Conservation (phyloP, 257 asterid species). For the Lycium barbarum region DNA sequence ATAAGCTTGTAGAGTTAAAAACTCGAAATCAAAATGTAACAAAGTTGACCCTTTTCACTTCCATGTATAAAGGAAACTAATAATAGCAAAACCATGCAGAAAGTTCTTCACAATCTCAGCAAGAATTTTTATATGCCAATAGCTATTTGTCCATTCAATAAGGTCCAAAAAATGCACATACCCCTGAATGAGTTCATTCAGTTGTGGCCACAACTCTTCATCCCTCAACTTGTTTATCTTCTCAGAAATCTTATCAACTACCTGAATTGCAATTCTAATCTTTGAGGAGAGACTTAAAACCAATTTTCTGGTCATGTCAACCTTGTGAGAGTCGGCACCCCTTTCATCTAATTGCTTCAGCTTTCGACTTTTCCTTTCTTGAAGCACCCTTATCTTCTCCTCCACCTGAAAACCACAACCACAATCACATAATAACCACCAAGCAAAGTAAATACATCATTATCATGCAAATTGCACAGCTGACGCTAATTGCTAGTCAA, state of each 20-base stretch:
- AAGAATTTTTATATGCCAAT: not conserved
- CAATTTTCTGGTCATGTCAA: slow-evolving; percentile 75
- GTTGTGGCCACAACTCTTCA: slow-evolving; percentile 95
- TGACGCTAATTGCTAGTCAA: slow-evolving; percentile 12
- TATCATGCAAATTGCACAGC: not conserved
- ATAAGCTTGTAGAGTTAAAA: not conserved
- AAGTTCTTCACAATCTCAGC: not conserved
- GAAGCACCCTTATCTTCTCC: slow-evolving; percentile 91
- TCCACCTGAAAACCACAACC: slow-evolving; percentile 63
- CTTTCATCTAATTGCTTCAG: slow-evolving; percentile 71
- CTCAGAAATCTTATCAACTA: slow-evolving; percentile 89
- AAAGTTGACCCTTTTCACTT: not conserved
- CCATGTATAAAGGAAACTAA: not conserved
- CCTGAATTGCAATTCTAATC: slow-evolving; percentile 89
- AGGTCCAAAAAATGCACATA: slow-evolving; percentile 41
- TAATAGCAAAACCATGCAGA: not conserved
- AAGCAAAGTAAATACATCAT: not conserved
- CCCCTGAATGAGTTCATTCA: slow-evolving; percentile 87
- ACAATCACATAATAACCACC: not conserved
- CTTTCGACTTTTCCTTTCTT: slow-evolving; percentile 67
- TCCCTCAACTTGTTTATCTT: slow-evolving; percentile 86
- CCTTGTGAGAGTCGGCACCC: slow-evolving; percentile 86
- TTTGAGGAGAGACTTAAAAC: slow-evolving; percentile 85
- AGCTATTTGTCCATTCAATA: not conserved
- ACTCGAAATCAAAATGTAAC: not conserved